Base-by-base conservation (phyloP, 129 eudicot species). In the Escallonia herrerae region DNA sequence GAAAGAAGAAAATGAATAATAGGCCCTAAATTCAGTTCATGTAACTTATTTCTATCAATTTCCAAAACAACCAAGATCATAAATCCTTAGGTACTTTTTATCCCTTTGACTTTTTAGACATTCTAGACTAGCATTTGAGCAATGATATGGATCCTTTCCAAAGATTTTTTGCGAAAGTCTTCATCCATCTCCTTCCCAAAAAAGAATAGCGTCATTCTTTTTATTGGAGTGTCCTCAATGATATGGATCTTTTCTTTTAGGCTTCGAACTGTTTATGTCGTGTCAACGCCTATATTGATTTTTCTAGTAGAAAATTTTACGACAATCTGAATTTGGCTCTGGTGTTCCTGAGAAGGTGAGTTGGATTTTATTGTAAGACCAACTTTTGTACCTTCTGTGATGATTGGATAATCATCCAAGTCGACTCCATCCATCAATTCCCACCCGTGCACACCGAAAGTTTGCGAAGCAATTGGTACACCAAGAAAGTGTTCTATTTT, bases 181-280 rank as follows among this genome's bases (percentile, higher is more conserved):
- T 91, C 96, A 15, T 78, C 84, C 90, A 91, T 71, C 54, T 87
- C 97, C 0, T 63, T 68, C 15, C 89, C 96, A 0, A 75, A 65
- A 38, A 70, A 80, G 67, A 50, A 79, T 6, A 91, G 75, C 5
- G 72, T 43, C 97, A 91, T 87, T 69, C 95, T 79, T 57, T 78
- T 81, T 3, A 91, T 87, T 0, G 97, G 95, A 5, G 97, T 91
- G 8, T 89, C 95, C 33, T 87, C 95, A 10, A 87, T 42, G 11
- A 91, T 85, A 59, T 91, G 97, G 70, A 91, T 88, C 57, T 87
- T 91, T 57, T 91, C 97, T 72, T 87, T 91, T 38, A 91, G 73
- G 78, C 96, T 91, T 56, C 86, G 65, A 6, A 91, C 89, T 0
- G 97, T 91, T 73, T 91, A 96, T 13, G 82, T 76, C 62, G 14